Percentiles rank a stretch among this genome's conserved stretches.
Conservation (phyloP, 768 basidiomycete genomes). For the Crassisporium funariophilum region DNA sequence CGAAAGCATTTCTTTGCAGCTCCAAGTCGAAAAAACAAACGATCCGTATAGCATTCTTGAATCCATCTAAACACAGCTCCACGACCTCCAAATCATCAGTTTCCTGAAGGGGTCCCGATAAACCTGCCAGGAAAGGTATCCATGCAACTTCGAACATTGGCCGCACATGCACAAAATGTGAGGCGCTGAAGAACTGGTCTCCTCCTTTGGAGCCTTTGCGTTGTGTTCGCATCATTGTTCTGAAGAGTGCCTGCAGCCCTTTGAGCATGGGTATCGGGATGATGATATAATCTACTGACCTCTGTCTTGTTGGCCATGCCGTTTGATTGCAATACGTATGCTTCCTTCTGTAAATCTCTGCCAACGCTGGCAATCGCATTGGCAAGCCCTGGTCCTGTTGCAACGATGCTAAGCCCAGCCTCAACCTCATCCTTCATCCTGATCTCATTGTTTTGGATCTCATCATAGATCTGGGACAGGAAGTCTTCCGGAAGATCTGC, state of each 20-base stretch:
- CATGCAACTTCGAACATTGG: constrained; percentile 99
- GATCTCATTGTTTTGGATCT: constrained; percentile 91
- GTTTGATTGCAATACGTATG: constrained; percentile 92
- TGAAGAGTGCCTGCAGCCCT: constrained; percentile 75
- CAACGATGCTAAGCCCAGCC: constrained; percentile 42
- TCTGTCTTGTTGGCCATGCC: constrained; percentile 98
- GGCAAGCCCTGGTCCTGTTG: constrained; percentile 71
- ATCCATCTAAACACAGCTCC: constrained; percentile 90
- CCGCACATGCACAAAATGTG: constrained; percentile 92
- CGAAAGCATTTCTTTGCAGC: constrained; percentile 97
- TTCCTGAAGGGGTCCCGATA: constrained; percentile 93
- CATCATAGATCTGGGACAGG: constrained; percentile 79
- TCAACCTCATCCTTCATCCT: constrained; percentile 99
- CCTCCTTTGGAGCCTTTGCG: constrained; percentile 75
- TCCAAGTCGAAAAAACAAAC: constrained; percentile 98
- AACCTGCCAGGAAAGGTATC: constrained; percentile 96
- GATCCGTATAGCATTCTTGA: constrained; percentile 95
- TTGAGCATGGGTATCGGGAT: constrained; percentile 11
- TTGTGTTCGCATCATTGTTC: constrained; percentile 89
- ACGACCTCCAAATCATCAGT: constrained; percentile 94
- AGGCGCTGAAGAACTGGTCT: constrained; percentile 96
- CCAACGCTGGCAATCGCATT: constrained; percentile 87
- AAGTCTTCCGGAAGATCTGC: constrained; percentile 87
- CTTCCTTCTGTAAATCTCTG: constrained; percentile 92
- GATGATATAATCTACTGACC: constrained; percentile 42